Evolutionary conservation across 257 asterid species (phyloP).

Genomic region (Leptodermis oblonga): DNA sequence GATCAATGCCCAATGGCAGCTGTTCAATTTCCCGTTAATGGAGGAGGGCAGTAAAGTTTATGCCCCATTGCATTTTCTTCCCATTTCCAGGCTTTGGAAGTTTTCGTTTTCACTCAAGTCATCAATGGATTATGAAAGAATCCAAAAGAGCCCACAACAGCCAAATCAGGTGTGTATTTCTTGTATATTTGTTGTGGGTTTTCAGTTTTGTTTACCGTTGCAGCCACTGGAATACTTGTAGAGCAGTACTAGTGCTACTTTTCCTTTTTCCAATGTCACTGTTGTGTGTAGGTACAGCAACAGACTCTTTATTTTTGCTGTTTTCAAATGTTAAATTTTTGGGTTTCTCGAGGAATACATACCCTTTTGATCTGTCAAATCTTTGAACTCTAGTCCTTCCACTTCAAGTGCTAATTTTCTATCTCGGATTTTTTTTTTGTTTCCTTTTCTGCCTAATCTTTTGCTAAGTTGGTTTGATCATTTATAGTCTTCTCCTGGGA

Average conservation of each 20-base stretch:
- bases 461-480: too few species aligned
- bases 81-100: neutral
- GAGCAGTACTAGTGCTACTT: too few species aligned
- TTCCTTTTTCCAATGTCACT: constrained; percentile 12
- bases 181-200: neutral
- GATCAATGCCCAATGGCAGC: neutral
- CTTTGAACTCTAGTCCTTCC: constrained; percentile 1
- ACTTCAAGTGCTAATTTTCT: constrained; percentile 1
- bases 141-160: constrained; percentile 17
- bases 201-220: neutral
- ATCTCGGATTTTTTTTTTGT: neutral
- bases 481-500: constrained; percentile 36
- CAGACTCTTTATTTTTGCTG: constrained; percentile 6
- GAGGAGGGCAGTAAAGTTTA: neutral
- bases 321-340: neutral
- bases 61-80: neutral
- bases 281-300: constrained; percentile 4
- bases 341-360: neutral
- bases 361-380: constrained; percentile 11
- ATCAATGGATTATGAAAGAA: constrained; percentile 25
- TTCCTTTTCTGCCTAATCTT: neutral
- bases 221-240: neutral
- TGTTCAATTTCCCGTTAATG: neutral
- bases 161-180: constrained; percentile 4
- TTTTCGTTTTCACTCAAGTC: neutral